Conservation (phyloP, 257 asterid species). For the Lycium ferocissimum region DNA sequence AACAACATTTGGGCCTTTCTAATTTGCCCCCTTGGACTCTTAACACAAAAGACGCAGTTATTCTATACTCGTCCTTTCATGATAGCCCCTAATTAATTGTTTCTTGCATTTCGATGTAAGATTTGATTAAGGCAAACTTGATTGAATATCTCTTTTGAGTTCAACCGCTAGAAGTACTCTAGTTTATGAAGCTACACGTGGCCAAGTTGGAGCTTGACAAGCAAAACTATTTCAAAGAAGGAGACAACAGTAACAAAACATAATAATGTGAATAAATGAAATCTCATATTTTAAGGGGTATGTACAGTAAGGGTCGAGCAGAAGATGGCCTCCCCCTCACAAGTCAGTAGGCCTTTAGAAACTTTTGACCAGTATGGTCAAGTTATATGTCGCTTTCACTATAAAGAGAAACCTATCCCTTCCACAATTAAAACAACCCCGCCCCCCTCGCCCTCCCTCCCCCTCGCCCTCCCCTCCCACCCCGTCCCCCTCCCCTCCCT, state of each 20-base stretch:
- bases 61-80: too few relatives aligned
- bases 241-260: constrained; percentile 28
- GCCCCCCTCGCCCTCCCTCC: background rate
- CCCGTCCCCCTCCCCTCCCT: background rate
- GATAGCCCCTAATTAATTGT: too few relatives aligned
- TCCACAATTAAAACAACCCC: background rate
- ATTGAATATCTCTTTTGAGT: background rate
- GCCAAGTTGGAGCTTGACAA: constrained; percentile 28
- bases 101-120: background rate
- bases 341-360: constrained; percentile 34
- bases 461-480: background rate
- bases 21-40: too few relatives aligned
- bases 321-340: constrained; percentile 20
- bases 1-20: too few relatives aligned
- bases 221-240: constrained; percentile 39
- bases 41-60: too few relatives aligned
- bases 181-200: constrained; percentile 12
- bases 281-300: background rate
- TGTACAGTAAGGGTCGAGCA: background rate
- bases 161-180: constrained; percentile 6
- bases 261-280: background rate
- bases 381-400: constrained; percentile 39
- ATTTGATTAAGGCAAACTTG: background rate
- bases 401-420: constrained; percentile 39
- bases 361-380: constrained; percentile 43